Percentiles rank a stretch among this genome's conserved stretches.
Conservation (phyloP, 176 grass and related monocot genomes). For the Oryza coarctata region DNA sequence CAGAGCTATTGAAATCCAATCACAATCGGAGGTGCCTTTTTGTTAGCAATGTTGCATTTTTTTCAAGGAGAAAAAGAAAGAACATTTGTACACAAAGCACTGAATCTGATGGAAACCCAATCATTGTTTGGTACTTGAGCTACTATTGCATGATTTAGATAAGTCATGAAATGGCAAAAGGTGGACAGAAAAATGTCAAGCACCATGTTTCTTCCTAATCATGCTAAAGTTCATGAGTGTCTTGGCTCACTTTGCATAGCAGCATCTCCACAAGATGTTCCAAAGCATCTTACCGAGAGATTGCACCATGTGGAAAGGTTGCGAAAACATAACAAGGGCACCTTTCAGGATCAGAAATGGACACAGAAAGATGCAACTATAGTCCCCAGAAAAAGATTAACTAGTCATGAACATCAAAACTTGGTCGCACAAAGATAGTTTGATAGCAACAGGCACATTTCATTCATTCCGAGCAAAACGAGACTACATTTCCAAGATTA, state of each 20-base stretch:
- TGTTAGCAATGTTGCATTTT: neutral
- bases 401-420: neutral
- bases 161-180: neutral
- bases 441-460: conserved; percentile 29
- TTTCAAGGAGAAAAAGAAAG: neutral
- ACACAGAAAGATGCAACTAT: neutral
- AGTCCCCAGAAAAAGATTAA: neutral
- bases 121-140: conserved; percentile 13
- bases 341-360: neutral
- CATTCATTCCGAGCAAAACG: conserved; percentile 21
- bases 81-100: neutral
- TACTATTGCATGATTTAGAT: neutral
- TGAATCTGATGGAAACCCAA: neutral
- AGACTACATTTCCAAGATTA: neutral
- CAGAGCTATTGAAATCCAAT: conserved; percentile 9
- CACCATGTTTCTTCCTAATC: neutral
- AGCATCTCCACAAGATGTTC: conserved; percentile 42
- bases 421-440: neutral
- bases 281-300: conserved; percentile 33
- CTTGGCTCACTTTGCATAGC: neutral
- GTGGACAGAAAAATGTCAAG: neutral
- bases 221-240: neutral
- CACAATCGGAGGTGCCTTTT: neutral
- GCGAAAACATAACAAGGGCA: neutral
- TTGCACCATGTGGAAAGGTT: conserved; percentile 6